A percentile compares a stretch with the other conserved stretches of the same genome.
phyloP scores from a whole-genome alignment of 371 early-diverging fungal species.

The Mortierella sp. region DNA sequence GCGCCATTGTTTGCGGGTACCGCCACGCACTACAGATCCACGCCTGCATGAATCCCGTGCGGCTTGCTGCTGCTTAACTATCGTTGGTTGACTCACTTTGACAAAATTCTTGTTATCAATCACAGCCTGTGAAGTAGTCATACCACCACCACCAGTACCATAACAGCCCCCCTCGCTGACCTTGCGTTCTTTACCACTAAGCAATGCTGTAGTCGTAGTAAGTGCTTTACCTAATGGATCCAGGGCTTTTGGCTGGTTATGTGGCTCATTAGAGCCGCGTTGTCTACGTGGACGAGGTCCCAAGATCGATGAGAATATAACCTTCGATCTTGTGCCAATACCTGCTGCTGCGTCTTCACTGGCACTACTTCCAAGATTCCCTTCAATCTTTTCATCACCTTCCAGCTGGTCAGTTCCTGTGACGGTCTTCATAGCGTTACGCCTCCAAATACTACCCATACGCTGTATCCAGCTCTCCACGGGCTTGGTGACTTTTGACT shows the following conservation, averaged over 20 bases:
- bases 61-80: background rate
- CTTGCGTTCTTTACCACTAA: background rate
- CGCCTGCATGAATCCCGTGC: background rate
- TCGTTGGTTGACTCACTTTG: background rate
- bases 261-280: background rate
- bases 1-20: background rate
- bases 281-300: background rate
- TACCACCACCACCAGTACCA: conserved; percentile 3
- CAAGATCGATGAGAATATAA: background rate
- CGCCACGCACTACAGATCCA: background rate
- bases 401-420: background rate
- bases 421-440: background rate
- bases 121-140: background rate
- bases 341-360: background rate
- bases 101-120: background rate
- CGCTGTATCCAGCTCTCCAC: background rate
- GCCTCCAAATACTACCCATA: background rate
- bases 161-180: background rate
- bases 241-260: background rate
- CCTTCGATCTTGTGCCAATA: background rate
- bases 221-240: background rate
- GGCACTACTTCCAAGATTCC: no score
- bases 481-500: background rate
- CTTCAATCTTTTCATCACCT: background rate
- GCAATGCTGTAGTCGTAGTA: conserved; percentile 1